These are phyloP conservation scores for Colletotrichum sp. DNA, from an alignment of 2,329 filamentous ascomycete genomes.

Conservation along the genomic window DNA sequence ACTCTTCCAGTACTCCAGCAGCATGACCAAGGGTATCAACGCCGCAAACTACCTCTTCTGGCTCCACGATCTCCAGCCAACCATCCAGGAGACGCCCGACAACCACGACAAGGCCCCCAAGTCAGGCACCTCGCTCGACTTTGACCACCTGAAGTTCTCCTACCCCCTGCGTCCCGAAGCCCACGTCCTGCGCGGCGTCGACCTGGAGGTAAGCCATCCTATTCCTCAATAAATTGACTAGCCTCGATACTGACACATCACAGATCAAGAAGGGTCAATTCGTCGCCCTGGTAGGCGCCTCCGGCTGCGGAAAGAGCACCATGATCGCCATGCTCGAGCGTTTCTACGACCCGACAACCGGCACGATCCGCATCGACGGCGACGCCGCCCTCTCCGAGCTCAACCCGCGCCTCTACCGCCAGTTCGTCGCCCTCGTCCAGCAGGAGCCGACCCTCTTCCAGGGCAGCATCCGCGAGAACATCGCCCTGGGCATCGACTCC, in stretches of 20 bases:
- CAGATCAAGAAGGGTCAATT: constrained; percentile 52
- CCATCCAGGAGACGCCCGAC: constrained; percentile 43
- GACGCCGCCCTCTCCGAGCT: constrained; percentile 44
- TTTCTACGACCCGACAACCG: constrained; percentile 48
- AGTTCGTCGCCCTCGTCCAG: constrained; percentile 59
- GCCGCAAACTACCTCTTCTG: constrained; percentile 57
- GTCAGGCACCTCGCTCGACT: constrained; percentile 43
- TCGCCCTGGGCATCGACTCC: constrained; percentile 39
- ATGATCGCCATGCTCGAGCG: constrained; percentile 58
- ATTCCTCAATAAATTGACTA: too few species aligned
- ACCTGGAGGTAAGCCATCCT: constrained; percentile 33
- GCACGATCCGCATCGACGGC: constrained; percentile 51
- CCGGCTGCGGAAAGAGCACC: constrained; percentile 66
- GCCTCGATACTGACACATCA: not conserved
- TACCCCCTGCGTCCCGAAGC: constrained; percentile 58
- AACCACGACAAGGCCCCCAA: constrained; percentile 42
- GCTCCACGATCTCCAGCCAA: constrained; percentile 46
- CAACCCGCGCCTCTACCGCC: constrained; percentile 55
- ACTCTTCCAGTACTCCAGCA: constrained; percentile 54
- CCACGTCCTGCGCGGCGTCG: constrained; percentile 47
- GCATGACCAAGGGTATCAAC: constrained; percentile 54
- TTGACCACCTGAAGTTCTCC: constrained; percentile 64
- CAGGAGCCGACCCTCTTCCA: constrained; percentile 62
- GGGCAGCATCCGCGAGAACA: constrained; percentile 50
- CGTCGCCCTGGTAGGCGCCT: constrained; percentile 59